Evolutionary conservation across 1,284 basidiomycete species (phyloP).

Genomic region (Wolfiporia cocos): DNA sequence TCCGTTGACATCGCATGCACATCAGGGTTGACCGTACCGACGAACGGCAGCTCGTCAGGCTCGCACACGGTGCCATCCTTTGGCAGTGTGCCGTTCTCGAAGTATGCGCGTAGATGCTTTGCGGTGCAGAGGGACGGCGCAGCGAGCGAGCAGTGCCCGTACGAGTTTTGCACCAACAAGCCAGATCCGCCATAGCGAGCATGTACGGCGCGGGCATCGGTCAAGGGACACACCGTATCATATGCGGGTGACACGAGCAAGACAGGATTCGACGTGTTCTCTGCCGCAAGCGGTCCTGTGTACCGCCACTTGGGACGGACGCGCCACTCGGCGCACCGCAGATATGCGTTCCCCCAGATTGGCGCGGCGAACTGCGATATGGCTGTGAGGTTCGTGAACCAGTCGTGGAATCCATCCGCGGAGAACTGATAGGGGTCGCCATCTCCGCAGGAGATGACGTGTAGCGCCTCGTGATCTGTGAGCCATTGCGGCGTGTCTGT

Average conservation of each 20-base stretch:
- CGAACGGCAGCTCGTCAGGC: conserved; percentile 14
- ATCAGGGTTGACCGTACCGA: conserved; percentile 6
- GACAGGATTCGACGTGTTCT: conserved; percentile 24
- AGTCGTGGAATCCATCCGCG: conserved; percentile 1
- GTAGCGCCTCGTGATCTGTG: conserved; percentile 22
- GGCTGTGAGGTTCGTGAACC: conserved; percentile 25
- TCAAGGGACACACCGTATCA: conserved; percentile 16
- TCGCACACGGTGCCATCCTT: conserved; percentile 34
- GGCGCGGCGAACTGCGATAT: conserved; percentile 28
- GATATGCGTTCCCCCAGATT: conserved; percentile 9
- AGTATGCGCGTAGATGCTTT: conserved; percentile 34
- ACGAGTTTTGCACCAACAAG: conserved; percentile 14
- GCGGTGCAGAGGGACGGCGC: conserved; percentile 39
- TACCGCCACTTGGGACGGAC: conserved; percentile 12
- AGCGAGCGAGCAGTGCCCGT: conserved; percentile 36
- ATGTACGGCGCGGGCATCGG: conserved; percentile 12
- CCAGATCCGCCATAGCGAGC: conserved; percentile 13
- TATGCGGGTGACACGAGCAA: conserved; percentile 14
- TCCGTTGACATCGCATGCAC: conserved; percentile 6
- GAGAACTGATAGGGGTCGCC: conserved; percentile 25
- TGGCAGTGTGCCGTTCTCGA: conserved; percentile 35
- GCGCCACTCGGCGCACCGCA: conserved; percentile 13
- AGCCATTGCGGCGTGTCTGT: conserved; percentile 8
- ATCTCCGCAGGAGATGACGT: conserved; percentile 35
- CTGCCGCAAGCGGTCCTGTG: conserved; percentile 14